A percentile compares a stretch with the other conserved stretches of the same genome.
Conservation (phyloP, 2,329 filamentous ascomycete species). For the Lecanoromycetidae sp. region DNA sequence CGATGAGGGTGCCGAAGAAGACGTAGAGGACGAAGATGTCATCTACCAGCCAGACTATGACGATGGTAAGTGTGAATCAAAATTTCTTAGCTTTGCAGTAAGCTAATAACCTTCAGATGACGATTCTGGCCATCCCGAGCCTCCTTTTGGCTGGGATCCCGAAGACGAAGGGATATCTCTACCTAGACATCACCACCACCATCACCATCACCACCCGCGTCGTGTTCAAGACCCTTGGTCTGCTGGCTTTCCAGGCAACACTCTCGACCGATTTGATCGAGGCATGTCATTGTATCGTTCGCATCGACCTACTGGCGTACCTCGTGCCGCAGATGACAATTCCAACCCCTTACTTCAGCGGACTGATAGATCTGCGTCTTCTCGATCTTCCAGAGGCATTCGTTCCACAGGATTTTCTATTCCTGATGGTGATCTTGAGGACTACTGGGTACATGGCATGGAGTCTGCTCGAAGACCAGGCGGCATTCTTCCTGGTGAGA, state of each 20-base stretch:
- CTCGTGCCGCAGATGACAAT: conserved; percentile 61
- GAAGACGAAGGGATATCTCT: conserved; percentile 37
- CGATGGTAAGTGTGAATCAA: conserved; percentile 23
- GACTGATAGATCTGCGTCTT: conserved; percentile 24
- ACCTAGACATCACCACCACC: conserved; percentile 32
- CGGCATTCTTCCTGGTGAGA: conserved; percentile 34
- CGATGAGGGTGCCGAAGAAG: conserved; percentile 61
- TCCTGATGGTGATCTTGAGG: conserved; percentile 33
- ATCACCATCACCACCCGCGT: conserved; percentile 43
- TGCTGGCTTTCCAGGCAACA: conserved; percentile 44
- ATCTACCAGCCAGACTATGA: conserved; percentile 39
- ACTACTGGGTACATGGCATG: conserved; percentile 40
- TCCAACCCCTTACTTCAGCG: conserved; percentile 77
- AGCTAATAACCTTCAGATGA: conserved; percentile 23
- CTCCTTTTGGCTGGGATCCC: conserved; percentile 40
- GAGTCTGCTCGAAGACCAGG: conserved; percentile 35
- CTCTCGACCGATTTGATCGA: conserved; percentile 43
- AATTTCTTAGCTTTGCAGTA: background rate
- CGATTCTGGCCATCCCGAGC: conserved; percentile 30
- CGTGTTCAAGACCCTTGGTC: conserved; percentile 49
- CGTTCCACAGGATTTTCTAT: conserved; percentile 14
- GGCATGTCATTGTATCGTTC: conserved; percentile 37
- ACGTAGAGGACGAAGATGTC: conserved; percentile 39
- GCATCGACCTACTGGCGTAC: conserved; percentile 33
- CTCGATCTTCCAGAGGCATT: conserved; percentile 7